phyloP scores from a whole-genome alignment of 306 rosid species.

The Prunus kanzakura region DNA sequence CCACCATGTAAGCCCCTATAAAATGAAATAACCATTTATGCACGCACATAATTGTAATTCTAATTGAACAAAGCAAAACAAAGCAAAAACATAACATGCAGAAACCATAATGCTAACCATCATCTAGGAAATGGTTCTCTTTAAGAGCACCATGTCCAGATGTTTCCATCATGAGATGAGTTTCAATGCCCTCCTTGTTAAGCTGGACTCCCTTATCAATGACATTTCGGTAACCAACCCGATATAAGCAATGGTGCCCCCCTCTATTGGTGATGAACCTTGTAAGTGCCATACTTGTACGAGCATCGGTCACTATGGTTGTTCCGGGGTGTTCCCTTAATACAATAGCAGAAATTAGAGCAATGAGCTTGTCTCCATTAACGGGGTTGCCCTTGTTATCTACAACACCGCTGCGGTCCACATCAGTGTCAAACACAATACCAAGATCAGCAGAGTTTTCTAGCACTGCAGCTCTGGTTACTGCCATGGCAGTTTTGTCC shows the following conservation, averaged over 20 bases:
- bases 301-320: conserved; percentile 77
- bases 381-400: conserved; percentile 70
- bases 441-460: conserved; percentile 73
- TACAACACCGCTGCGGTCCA: conserved; percentile 81
- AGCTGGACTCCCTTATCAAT: conserved; percentile 83
- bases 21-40: not conserved
- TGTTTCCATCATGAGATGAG: conserved; percentile 92
- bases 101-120: conserved; percentile 39
- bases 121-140: conserved; percentile 89
- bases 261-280: conserved; percentile 63
- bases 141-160: conserved; percentile 92
- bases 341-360: conserved; percentile 77
- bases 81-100: not conserved
- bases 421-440: conserved; percentile 84
- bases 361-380: conserved; percentile 81
- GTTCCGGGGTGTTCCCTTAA: conserved; percentile 71
- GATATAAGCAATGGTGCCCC: conserved; percentile 75
- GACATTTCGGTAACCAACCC: conserved; percentile 84
- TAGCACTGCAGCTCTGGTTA: conserved; percentile 70
- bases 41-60: not conserved
- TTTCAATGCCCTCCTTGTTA: conserved; percentile 58
- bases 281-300: conserved; percentile 73
- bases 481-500: conserved; percentile 79
- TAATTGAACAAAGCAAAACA: not conserved
- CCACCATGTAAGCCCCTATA: conserved; percentile 83